Conservation (phyloP, 2,329 filamentous ascomycete genomes). For the Chaetomium strumarium region DNA sequence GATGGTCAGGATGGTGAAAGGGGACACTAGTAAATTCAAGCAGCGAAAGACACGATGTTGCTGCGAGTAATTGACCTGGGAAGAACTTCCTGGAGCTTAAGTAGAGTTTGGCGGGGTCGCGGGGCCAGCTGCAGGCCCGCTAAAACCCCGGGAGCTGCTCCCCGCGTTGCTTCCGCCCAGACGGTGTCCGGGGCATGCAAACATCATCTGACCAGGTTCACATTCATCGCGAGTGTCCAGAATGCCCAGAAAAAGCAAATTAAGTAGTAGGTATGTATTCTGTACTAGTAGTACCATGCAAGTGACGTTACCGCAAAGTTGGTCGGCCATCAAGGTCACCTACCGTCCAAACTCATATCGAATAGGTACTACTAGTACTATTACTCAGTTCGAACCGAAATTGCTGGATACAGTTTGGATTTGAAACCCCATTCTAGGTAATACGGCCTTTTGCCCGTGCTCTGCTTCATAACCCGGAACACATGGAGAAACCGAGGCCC, state of each 20-base stretch:
- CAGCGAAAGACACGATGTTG: constrained; percentile 3
- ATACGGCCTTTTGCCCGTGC: not conserved
- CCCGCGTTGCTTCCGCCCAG: constrained; percentile 14
- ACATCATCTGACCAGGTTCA: constrained; percentile 12
- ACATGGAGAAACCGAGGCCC: constrained; percentile 21
- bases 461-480: constrained; percentile 3
- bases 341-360: not conserved
- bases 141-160: not conserved
- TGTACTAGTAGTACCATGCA: no score
- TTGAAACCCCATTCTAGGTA: not conserved
- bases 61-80: not conserved
- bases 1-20: not conserved
- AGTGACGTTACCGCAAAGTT: no score
- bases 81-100: constrained; percentile 15
- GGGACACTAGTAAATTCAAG: not conserved
- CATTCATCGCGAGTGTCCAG: not conserved
- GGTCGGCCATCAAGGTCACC: not conserved
- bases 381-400: no score
- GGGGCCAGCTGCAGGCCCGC: not conserved
- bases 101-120: constrained; percentile 18
- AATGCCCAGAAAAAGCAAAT: not conserved
- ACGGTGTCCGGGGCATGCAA: not conserved
- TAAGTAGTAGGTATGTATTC: no score
- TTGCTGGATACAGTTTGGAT: no score
- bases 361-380: no score